Evolutionary conservation across 495 filamentous ascomycete species (phyloP).

Genomic region (Talaromyces wortmannii): DNA sequence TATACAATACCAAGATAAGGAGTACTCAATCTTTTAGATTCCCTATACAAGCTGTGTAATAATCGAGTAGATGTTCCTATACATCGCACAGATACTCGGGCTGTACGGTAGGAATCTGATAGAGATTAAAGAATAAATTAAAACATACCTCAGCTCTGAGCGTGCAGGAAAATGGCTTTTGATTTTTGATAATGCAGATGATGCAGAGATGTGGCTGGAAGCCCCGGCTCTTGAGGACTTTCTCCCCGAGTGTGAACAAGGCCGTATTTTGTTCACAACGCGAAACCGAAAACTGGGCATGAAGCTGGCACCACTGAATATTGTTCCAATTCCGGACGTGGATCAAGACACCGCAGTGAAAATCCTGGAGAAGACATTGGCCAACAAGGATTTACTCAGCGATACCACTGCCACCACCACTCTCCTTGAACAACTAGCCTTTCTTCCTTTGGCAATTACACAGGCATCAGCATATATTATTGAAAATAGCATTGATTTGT

Average conservation of each 20-base stretch:
- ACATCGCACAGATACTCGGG: no score
- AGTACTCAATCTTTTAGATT: no score
- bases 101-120: no score
- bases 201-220: not conserved
- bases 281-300: constrained; percentile 13
- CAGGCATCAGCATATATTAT: constrained; percentile 25
- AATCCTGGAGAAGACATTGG: constrained; percentile 7
- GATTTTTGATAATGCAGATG: no score
- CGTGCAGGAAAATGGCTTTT: no score
- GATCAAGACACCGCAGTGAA: constrained; percentile 4
- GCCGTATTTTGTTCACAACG: constrained; percentile 15
- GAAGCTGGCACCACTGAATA: constrained; percentile 1
- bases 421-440: constrained; percentile 11
- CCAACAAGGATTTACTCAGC: constrained; percentile 1
- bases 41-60: no score
- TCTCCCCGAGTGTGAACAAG: constrained; percentile 10
- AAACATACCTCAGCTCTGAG: no score
- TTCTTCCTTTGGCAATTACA: constrained; percentile 18
- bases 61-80: no score
- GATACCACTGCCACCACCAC: not conserved
- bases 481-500: constrained; percentile 18
- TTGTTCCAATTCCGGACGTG: constrained; percentile 12
- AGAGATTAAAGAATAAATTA: no score
- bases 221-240: not conserved
- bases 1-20: no score